Conservation (phyloP, 768 basidiomycete genomes). For the Serpula lacrymans region DNA sequence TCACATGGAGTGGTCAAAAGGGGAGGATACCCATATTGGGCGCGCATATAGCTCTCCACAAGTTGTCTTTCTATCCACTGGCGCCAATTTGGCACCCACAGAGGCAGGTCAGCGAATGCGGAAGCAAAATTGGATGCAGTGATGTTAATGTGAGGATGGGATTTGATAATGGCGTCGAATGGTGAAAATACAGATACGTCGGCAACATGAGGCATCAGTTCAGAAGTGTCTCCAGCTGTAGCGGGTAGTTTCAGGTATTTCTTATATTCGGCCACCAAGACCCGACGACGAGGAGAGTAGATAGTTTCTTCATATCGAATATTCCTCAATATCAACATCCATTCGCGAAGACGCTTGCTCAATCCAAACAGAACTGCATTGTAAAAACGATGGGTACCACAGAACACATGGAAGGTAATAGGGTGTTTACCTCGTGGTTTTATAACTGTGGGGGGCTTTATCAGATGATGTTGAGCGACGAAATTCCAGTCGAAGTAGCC, state of each 20-base stretch:
- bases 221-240: neutral
- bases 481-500: no score
- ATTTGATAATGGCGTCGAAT: constrained; percentile 8
- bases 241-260: constrained; percentile 5
- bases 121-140: constrained; percentile 1
- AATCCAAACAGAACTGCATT: no score
- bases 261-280: constrained; percentile 7
- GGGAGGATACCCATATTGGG: no score
- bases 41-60: neutral
- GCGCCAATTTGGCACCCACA: constrained; percentile 10
- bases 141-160: neutral
- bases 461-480: no score
- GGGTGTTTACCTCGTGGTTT: no score
- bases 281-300: constrained; percentile 6
- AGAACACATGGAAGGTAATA: no score
- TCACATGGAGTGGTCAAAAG: no score
- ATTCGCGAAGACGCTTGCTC: no score
- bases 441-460: no score
- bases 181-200: constrained; percentile 10
- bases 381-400: no score
- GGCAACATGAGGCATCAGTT: constrained; percentile 4
- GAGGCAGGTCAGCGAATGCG: constrained; percentile 11
- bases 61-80: neutral
- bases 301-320: neutral
- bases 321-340: no score